Evolutionary conservation across 805 yeast species (phyloP).

Genomic region (Clavispora carvajalis): DNA sequence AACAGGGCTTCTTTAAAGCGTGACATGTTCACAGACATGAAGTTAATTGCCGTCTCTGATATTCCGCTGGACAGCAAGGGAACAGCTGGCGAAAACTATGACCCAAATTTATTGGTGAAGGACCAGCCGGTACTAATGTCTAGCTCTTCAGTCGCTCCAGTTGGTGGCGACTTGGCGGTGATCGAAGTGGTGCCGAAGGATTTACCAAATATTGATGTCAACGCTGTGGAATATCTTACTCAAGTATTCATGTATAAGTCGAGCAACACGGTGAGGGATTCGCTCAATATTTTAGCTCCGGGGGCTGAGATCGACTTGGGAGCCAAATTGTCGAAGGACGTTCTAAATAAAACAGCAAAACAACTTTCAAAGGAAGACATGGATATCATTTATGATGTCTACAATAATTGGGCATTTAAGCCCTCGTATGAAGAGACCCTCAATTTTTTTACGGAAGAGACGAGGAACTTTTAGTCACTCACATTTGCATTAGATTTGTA

Average conservation of each 20-base stretch:
- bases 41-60: conserved; percentile 46
- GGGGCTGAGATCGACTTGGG: conserved; percentile 64
- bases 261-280: conserved; percentile 42
- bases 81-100: conserved; percentile 26
- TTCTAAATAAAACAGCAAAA: conserved; percentile 42
- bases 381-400: conserved; percentile 43
- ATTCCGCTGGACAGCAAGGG: conserved; percentile 6
- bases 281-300: conserved; percentile 62
- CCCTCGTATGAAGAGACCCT: conserved; percentile 40
- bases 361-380: conserved; percentile 56
- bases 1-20: conserved; percentile 60
- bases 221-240: conserved; percentile 63
- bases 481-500: neutral
- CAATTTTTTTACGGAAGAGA: conserved; percentile 13
- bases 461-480: conserved; percentile 7
- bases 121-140: conserved; percentile 35
- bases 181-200: conserved; percentile 49
- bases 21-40: conserved; percentile 57
- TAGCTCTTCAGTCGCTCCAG: conserved; percentile 23
- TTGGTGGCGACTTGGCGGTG: conserved; percentile 42
- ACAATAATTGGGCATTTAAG: conserved; percentile 80
- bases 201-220: conserved; percentile 32
- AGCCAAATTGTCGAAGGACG: conserved; percentile 17
- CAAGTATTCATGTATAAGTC: conserved; percentile 18
- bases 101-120: conserved; percentile 29